These are phyloP conservation scores for Solanum chmielewskii DNA, from an alignment of 257 asterid species.

Conservation along the genomic window DNA sequence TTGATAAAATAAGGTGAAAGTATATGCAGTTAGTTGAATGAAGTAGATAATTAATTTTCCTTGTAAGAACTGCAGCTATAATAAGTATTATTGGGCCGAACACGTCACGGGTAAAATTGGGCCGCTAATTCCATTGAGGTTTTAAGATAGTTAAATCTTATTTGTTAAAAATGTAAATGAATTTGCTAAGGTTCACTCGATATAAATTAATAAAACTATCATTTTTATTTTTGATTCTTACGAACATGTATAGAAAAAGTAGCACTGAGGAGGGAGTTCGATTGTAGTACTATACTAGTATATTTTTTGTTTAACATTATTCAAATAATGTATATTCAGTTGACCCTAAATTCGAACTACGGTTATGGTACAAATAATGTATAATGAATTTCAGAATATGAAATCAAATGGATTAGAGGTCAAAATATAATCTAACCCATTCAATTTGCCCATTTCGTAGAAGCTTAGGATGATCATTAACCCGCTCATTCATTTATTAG, in stretches of 20 bases:
- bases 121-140: background rate
- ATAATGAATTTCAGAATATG: background rate
- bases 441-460: background rate
- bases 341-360: background rate
- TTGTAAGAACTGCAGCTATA: background rate
- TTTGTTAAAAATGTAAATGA: background rate
- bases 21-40: background rate
- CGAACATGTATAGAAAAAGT: background rate
- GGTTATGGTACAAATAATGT: background rate
- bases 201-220: too few species aligned
- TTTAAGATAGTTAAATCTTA: background rate
- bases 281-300: background rate
- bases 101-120: background rate
- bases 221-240: too few species aligned
- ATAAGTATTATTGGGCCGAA: background rate
- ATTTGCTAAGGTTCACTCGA: too few species aligned
- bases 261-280: background rate
- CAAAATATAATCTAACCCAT: too few species aligned
- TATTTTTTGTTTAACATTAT: background rate
- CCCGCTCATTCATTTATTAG: background rate
- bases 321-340: background rate
- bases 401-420: background rate
- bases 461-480: background rate
- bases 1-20: background rate
- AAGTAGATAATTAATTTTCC: background rate